Conservation (phyloP, 306 rosid species). For the Lathyrus tuberosus region DNA sequence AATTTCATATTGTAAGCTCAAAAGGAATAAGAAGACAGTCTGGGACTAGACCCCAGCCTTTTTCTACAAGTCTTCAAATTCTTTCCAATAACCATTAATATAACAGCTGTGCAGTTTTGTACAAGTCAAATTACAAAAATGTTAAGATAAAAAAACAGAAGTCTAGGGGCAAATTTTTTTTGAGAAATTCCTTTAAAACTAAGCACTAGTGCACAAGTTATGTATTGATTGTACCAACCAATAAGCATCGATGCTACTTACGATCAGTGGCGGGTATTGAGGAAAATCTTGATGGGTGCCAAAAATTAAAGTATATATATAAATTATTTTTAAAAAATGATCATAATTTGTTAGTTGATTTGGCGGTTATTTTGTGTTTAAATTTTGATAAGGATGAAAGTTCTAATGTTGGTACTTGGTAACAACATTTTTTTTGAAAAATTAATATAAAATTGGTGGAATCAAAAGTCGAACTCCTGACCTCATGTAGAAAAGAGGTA, state of each 20-base stretch:
- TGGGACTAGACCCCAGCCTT: slow-evolving; percentile 19
- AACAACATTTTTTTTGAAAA: no score
- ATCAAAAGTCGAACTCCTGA: no score
- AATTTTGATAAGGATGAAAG: no score
- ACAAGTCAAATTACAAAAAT: not conserved
- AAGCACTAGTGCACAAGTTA: not conserved
- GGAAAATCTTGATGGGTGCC: no score
- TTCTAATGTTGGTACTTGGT: no score
- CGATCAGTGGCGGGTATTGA: no score
- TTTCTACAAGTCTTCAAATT: slow-evolving; percentile 9
- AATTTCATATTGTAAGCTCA: slow-evolving; percentile 30
- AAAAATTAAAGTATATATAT: no score
- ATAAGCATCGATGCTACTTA: not conserved
- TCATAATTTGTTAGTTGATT: no score
- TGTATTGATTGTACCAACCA: slow-evolving; percentile 15
- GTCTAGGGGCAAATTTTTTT: not conserved
- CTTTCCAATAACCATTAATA: slow-evolving; percentile 28
- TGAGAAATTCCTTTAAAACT: not conserved
- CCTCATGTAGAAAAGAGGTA: no score
- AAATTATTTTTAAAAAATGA: no score
- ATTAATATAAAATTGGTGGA: no score
- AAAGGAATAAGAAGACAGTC: slow-evolving; percentile 27
- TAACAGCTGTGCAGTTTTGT: not conserved
- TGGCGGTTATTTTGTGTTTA: no score
- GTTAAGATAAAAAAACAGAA: not conserved